phyloP scores from a whole-genome alignment of 2,329 filamentous ascomycete species.

The Neonectria punicea region DNA sequence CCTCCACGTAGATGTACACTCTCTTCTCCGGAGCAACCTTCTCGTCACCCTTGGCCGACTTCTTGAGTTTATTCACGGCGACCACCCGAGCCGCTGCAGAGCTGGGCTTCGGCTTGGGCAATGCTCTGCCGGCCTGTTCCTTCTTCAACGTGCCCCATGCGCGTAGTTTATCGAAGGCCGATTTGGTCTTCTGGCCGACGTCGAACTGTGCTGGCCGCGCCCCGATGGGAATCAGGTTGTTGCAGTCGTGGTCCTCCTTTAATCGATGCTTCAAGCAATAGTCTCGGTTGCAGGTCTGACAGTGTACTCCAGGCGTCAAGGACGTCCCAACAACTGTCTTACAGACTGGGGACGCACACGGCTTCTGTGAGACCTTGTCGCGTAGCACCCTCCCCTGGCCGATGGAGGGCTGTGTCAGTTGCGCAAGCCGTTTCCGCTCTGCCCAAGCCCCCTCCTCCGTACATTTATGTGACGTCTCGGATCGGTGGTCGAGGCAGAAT shows the following conservation, averaged over 20 bases:
- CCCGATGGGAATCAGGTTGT: constrained; percentile 72
- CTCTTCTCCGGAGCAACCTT: constrained; percentile 84
- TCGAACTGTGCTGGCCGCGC: constrained; percentile 58
- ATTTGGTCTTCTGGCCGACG: constrained; percentile 71
- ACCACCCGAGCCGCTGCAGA: constrained; percentile 72
- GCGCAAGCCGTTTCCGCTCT: constrained; percentile 63
- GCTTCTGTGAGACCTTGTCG: constrained; percentile 69
- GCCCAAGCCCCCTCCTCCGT: constrained; percentile 71
- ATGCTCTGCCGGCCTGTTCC: constrained; percentile 65
- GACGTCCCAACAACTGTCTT: constrained; percentile 78
- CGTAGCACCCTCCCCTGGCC: constrained; percentile 65
- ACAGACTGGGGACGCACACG: constrained; percentile 74
- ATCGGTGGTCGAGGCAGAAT: constrained; percentile 94
- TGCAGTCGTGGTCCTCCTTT: constrained; percentile 85
- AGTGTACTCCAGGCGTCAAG: constrained; percentile 76
- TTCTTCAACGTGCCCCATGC: constrained; percentile 84
- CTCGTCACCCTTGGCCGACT: constrained; percentile 88
- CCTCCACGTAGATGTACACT: constrained; percentile 91
- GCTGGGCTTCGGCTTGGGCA: constrained; percentile 72
- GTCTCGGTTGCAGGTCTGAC: constrained; percentile 74
- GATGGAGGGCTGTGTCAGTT: constrained; percentile 63
- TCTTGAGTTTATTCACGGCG: constrained; percentile 83
- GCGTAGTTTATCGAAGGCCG: constrained; percentile 80
- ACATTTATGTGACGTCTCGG: constrained; percentile 82
- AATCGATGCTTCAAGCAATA: constrained; percentile 85